Evolutionary conservation across 768 basidiomycete genomes (phyloP), one percentile per base, ranked within the genome.

Genomic region (Mycena olivaceomarginata): DNA sequence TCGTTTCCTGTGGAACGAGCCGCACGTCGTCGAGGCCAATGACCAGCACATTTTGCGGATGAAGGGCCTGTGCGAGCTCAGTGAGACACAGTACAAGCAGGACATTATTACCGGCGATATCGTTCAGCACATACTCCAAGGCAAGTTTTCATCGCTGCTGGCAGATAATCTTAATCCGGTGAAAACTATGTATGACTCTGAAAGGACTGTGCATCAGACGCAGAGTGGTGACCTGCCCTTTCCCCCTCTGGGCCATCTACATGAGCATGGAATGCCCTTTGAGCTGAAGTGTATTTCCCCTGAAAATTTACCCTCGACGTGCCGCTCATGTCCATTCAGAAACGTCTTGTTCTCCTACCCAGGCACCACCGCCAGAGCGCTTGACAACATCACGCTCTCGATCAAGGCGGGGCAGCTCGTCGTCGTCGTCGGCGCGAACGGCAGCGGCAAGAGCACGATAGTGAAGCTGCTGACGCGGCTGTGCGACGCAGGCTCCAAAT

Each of bases 381-480:
- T 89, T 16, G 65, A 80, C 25, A 79, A 85, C 66, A 76, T 89
- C 64, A 86, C 87, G 0, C 83, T 91, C 67, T 82, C 80, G 16
- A 85, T 91, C 66, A 75, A 85, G 10, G 80, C 89, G 9, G 90
- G 90, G 2, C 84, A 87, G 43, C 80, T 90, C 9, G 85, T 89
- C 39, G 85, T 90, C 31, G 80, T 91, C 46, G 89, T 90, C 12
- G 91, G 91, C 15, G 80, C 73, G 11, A 89, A 89, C 75, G 89
- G 89, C 11, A 86, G 87, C 77, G 90, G 89, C 10, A 90, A 90
- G 78, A 84, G 86, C 1, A 87, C 89, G 9, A 81, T 89, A 15
- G 79, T 90, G 45, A 90, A 90, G 68, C 82, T 91, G 22, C 74
- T 91, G 13, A 84, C 83, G 16, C 82, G 88, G 9, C 71, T 87